Evolutionary conservation across 371 early-diverging fungal genomes (phyloP).

Genomic region (Saksenaea oblongispora): DNA sequence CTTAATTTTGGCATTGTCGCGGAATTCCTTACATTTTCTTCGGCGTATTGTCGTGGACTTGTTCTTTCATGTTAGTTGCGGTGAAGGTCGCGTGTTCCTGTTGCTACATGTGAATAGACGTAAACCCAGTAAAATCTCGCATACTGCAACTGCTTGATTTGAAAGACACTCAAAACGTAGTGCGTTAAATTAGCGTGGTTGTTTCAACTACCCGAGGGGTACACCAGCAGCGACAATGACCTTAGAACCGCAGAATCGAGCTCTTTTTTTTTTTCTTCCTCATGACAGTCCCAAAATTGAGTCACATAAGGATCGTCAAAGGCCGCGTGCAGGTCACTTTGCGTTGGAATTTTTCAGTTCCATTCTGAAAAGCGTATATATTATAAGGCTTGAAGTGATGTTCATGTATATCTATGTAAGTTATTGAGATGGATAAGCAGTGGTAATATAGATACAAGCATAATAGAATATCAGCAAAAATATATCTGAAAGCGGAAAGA

Average conservation of each 20-base stretch:
- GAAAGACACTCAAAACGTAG: neutral
- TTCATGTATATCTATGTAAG: no score
- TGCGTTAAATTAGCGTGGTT: neutral
- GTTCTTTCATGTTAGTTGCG: constrained; percentile 69
- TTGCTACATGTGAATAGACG: neutral
- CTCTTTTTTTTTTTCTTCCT: neutral
- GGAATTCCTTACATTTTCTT: constrained; percentile 72
- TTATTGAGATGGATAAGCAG: no score
- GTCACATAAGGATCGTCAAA: neutral
- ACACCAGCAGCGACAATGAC: neutral
- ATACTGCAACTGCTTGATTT: neutral
- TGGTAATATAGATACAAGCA: no score
- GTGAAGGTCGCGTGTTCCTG: neutral
- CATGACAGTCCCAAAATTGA: neutral
- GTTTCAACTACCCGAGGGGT: neutral
- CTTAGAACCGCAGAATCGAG: neutral
- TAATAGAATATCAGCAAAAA: no score
- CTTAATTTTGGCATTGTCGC: constrained; percentile 10
- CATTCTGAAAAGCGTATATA: no score
- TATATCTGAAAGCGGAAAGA: no score
- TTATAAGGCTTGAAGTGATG: no score
- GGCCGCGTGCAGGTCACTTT: no score
- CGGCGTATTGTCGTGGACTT: constrained; percentile 74
- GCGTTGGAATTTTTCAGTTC: no score
- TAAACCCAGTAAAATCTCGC: neutral